These are phyloP conservation scores for Colletotrichum tabaci DNA, from an alignment of 2,329 filamentous ascomycete genomes.

Conservation along the genomic window DNA sequence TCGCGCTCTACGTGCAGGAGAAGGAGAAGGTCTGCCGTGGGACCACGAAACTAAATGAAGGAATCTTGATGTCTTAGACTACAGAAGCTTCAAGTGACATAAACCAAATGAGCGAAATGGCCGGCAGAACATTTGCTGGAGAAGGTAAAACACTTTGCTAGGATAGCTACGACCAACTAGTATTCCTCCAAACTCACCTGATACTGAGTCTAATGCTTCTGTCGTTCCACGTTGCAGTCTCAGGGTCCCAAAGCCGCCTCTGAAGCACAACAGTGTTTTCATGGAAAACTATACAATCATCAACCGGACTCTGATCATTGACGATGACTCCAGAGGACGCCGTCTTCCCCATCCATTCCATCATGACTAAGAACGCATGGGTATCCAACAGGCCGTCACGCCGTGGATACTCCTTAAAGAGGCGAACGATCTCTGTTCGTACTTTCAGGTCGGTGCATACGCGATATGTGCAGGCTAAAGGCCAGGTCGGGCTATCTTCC, in stretches of 20 bases:
- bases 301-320: not conserved
- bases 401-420: conserved; percentile 58
- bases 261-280: not conserved
- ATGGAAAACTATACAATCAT: conserved; percentile 1
- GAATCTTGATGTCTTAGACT: conserved; percentile 48
- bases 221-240: not conserved
- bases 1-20: conserved; percentile 86
- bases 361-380: conserved; percentile 51
- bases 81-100: too few relatives aligned
- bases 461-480: conserved; percentile 57
- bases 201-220: not conserved
- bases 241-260: conserved; percentile 8
- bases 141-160: too few relatives aligned
- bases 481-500: conserved; percentile 49
- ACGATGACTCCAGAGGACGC: not conserved
- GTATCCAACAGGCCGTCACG: conserved; percentile 62
- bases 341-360: not conserved
- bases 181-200: not conserved
- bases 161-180: not conserved
- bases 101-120: too few relatives aligned
- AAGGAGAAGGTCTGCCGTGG: conserved; percentile 87
- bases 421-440: conserved; percentile 56
- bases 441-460: conserved; percentile 56
- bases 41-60: conserved; percentile 76
- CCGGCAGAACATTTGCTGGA: too few relatives aligned